Evolutionary conservation across 2,329 filamentous ascomycete species (phyloP), one percentile per base, ranked within the genome.

Genomic region (Phaeosphaeria sp.): DNA sequence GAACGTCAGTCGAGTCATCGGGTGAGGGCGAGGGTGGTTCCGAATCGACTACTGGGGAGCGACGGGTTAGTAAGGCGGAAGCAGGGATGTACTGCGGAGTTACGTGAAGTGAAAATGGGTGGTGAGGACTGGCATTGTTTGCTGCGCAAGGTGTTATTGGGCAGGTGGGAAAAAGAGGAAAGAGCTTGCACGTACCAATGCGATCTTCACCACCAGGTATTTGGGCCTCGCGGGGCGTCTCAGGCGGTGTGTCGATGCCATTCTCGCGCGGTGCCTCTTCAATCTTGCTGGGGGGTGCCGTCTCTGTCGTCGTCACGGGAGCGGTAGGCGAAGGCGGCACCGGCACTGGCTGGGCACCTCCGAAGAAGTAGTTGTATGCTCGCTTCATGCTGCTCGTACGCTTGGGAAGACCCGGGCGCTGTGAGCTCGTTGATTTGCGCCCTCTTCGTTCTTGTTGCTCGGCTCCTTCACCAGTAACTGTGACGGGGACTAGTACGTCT

Each of bases 331-430:
- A 65, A 22, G 65, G 61, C 23, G 71, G 69, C 5, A 66, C 62
- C 9, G 67, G 65, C 42, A 60, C 63, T 6, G 67, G 61, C 23
- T 64, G 50, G 21, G 46, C 42, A 43, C 66, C 68, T 47, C 75
- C 75, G 57, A 78, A 78, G 51, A 78, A 77, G 59, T 77, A 78
- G 63, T 76, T 75, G 68, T 77, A 77, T 10, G 75, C 75, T 56
- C 75, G 68, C 59, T 70, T 69, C 76, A 78, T 78, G 50, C 74
- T 77, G 75, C 71, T 74, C 23, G 67, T 72, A 25, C 75, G 72
- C 56, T 74, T 75, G 55, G 72, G 73, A 20, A 76, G 63, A 60
- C 68, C 68, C n/a, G 74, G 74, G 49, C 74, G 70, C 50, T 61
- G 56, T 48, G 68, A 67, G 39, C 46, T 69, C 11, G 69, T 68